phyloP scores from a whole-genome alignment of 352 stramenopile genomes.

The Phytophthora gonapodyides region DNA sequence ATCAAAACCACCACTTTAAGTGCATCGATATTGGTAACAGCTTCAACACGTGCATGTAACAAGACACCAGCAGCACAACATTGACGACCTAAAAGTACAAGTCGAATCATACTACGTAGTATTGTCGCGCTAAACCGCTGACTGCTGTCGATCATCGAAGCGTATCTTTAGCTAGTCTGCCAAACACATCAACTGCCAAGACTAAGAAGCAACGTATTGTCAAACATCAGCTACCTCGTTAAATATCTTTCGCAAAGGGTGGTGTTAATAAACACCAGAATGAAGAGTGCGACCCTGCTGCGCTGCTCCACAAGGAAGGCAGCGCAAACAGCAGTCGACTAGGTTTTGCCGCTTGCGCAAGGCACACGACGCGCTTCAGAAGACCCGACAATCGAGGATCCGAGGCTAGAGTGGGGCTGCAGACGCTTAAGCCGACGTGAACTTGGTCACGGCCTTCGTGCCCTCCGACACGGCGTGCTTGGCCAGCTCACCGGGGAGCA shows the following conservation, averaged over 20 bases:
- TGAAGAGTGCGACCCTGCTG: constrained; percentile 16
- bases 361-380: neutral
- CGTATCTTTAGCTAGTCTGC: too few relatives aligned
- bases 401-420: neutral
- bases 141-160: too few relatives aligned
- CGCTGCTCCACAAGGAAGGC: neutral
- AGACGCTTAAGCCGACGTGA: constrained; percentile 82
- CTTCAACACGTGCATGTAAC: too few relatives aligned
- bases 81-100: too few relatives aligned
- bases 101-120: too few relatives aligned
- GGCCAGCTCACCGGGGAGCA: constrained; percentile 96
- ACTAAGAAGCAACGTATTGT: neutral
- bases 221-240: neutral
- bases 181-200: neutral
- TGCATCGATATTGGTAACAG: too few relatives aligned
- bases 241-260: constrained; percentile 64
- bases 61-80: too few relatives aligned
- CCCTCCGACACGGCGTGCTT: constrained; percentile 98
- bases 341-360: constrained; percentile 4
- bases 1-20: too few relatives aligned
- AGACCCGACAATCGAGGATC: neutral
- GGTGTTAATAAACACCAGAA: constrained; percentile 89
- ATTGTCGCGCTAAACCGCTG: too few relatives aligned
- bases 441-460: constrained; percentile 97
- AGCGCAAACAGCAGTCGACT: constrained; percentile 4